A percentile compares a stretch with the other conserved stretches of the same genome.
Evolutionary conservation across 169 alveolate species (phyloP).

Genomic region (Cryptosporidium sp.): DNA sequence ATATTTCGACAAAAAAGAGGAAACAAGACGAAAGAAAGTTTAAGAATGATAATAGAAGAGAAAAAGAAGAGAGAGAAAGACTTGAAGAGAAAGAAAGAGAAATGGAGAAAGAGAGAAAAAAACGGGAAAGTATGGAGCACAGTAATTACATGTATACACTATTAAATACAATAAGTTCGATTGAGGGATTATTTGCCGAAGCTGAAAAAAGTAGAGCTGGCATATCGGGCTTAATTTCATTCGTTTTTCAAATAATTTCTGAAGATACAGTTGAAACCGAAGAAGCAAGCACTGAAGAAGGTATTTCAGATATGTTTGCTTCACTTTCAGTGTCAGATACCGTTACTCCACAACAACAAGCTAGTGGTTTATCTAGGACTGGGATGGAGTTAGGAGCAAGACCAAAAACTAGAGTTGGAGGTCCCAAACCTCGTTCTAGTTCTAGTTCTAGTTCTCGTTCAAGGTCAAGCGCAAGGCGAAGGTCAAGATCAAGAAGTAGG

Average conservation of each 20-base stretch:
- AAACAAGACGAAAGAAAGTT: not conserved
- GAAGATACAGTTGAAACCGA: not conserved
- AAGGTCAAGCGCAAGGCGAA: not conserved
- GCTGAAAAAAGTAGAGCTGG: not conserved
- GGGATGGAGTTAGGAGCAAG: not conserved
- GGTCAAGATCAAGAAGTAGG: not conserved
- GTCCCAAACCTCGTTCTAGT: too few relatives aligned
- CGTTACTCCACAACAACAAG: too few relatives aligned
- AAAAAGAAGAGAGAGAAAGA: not conserved
- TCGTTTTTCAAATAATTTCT: not conserved
- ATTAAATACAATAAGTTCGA: not conserved
- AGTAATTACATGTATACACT: not conserved
- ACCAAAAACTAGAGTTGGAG: not conserved
- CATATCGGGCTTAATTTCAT: not conserved
- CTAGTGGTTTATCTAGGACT: not conserved
- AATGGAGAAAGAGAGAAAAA: not conserved
- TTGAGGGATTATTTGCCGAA: slow-evolving; percentile 6
- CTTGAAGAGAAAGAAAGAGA: not conserved
- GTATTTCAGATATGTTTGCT: too few relatives aligned
- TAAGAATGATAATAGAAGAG: not conserved
- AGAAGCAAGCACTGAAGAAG: not conserved
- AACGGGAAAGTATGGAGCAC: not conserved
- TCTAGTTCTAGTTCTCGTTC: too few relatives aligned
- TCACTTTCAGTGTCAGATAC: too few relatives aligned
- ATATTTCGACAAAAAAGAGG: not conserved